A percentile compares a stretch with the other conserved stretches of the same genome.
phyloP scores from a whole-genome alignment of 169 alveolate genomes.

The Plasmodium ovale region DNA sequence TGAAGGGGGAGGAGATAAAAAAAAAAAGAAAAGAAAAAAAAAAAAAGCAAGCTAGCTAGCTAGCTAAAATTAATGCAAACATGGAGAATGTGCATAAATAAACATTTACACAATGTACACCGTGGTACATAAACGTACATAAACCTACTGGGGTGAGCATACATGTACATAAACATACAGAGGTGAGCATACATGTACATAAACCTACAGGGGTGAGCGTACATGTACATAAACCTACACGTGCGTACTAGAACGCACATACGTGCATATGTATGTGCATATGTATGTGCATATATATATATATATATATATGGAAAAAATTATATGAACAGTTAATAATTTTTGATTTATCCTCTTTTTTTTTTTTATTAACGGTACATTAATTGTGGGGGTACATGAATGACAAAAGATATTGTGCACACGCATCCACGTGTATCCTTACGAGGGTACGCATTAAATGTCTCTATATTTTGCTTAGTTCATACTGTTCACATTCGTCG shows the following conservation, averaged over 20 bases:
- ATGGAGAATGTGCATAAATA: too few relatives aligned
- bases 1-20: background rate
- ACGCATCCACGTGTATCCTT: background rate
- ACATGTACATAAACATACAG: too few relatives aligned
- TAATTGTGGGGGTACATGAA: background rate
- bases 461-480: slow-evolving; percentile 45
- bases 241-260: too few relatives aligned
- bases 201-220: too few relatives aligned
- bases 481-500: slow-evolving; percentile 74
- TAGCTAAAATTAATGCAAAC: too few relatives aligned
- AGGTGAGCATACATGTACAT: too few relatives aligned
- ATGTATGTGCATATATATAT: background rate
- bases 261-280: too few relatives aligned
- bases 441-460: background rate
- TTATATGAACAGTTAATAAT: slow-evolving; percentile 30
- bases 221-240: too few relatives aligned
- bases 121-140: too few relatives aligned
- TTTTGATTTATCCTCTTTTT: background rate
- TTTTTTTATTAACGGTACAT: background rate
- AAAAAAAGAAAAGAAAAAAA: slow-evolving; percentile 13
- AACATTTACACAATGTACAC: too few relatives aligned
- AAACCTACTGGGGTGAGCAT: too few relatives aligned
- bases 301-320: too few relatives aligned
- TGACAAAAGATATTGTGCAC: background rate
- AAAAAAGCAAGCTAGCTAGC: slow-evolving; percentile 18